Base-by-base conservation (phyloP, 2,329 filamentous ascomycete genomes). In the Phaeosphaeria sp. region DNA sequence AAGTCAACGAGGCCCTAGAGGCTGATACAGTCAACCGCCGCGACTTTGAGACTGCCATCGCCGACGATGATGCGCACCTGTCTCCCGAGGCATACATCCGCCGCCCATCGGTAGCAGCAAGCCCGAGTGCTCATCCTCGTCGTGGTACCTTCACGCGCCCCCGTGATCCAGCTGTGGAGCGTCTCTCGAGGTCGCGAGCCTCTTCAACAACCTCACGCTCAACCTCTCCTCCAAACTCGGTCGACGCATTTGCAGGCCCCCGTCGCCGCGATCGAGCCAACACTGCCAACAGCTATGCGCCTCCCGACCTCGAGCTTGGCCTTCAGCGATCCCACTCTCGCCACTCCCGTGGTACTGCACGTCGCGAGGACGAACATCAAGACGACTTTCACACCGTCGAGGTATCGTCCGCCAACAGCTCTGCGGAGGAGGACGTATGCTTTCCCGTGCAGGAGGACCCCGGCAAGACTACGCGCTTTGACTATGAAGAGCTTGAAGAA, bases 211-310 rank as follows among this genome's bases (percentile, higher is more conserved):
- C 84, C 21, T 87, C 86, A 48, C 86, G 92, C 54, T 92, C 91
- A 1, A 81, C 87, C 2, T 98, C 95, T 6, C 94, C 94, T 11
- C 95, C 95, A 7, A 99, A 97, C 77, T 99, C 95, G 0, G 93
- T 99, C 51, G 96, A 98, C 77, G 95, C 95, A 3, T 99, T 99
- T 77, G 95, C 95, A 18, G 91, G 95, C 71, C 91, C 92, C 54
- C 90, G 92, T 50, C 91, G 92, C 57, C 89, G 93, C 57, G 91
- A 94, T 73, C 90, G 93, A 44, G 84, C 87, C 48, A 85, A 86
- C 49, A 90, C 88, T 3, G 74, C 86, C 60, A 92, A 88, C 58
- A 89, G 87, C 74, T 66, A 83, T 30, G 60, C 72, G 0, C 68
- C 69, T 33, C 84, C 85, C 2, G 82, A 86, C 33, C 68, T 85